Evolutionary conservation across 2,329 filamentous ascomycete species (phyloP).

Genomic region (Cytospora piceae): DNA sequence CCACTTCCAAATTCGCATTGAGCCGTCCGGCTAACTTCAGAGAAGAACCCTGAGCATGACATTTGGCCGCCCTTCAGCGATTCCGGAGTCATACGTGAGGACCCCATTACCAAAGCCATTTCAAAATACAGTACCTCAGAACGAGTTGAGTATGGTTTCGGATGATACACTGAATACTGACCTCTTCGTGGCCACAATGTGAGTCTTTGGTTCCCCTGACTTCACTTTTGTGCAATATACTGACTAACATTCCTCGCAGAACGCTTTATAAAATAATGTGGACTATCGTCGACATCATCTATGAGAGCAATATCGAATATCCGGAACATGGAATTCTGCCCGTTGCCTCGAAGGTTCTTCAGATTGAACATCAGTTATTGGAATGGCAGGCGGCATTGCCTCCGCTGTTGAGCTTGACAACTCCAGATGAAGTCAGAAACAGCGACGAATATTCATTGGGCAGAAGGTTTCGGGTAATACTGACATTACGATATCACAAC

Average conservation of each 20-base stretch:
- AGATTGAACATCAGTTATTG: conserved; percentile 44
- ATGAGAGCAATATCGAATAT: conserved; percentile 48
- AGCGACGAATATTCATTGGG: conserved; percentile 29
- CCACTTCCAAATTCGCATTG: neutral
- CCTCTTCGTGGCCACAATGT: conserved; percentile 44
- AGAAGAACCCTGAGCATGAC: conserved; percentile 53
- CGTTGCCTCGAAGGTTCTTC: conserved; percentile 42
- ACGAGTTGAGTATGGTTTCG: conserved; percentile 5
- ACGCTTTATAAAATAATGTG: conserved; percentile 42
- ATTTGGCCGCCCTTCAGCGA: conserved; percentile 51
- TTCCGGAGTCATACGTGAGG: conserved; percentile 49
- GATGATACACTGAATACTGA: conserved; percentile 26
- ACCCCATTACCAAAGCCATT: conserved; percentile 40
- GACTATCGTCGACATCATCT: conserved; percentile 45
- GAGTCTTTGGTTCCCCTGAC: conserved; percentile 11
- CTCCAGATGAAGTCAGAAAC: conserved; percentile 34
- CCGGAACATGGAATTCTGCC: conserved; percentile 17
- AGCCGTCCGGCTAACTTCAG: neutral
- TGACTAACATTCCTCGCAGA: conserved; percentile 26
- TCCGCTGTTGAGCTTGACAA: conserved; percentile 34
- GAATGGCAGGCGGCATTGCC: conserved; percentile 44
- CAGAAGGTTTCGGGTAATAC: conserved; percentile 46
- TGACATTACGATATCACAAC: conserved; percentile 41
- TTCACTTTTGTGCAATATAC: neutral
- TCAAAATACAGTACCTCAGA: neutral